Evolutionary conservation across 805 yeast genomes (phyloP), one percentile per base, ranked within the genome.

Genomic region (Candida dendrica): DNA sequence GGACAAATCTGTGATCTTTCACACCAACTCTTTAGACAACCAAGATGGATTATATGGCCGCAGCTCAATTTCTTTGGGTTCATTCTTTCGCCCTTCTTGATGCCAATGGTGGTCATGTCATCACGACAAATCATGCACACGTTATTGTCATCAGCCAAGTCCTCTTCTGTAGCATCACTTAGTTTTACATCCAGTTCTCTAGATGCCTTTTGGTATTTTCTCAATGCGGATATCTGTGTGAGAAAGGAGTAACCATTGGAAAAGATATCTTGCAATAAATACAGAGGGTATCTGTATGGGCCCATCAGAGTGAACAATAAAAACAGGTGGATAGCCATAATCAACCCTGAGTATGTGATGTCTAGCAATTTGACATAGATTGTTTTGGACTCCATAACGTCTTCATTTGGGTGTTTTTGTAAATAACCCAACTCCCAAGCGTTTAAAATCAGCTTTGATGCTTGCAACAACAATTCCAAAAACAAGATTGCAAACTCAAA

Each of bases 1-100:
- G 98, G 98, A 65, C 98, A 93, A n/a, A 78, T 76, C 51, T 83
- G 91, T 0, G 96, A 87, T 49, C 95, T 74, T 56, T 86, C 95
- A 51, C 93, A 69, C 98, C 98, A 93, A 50, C 84, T 82, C 55
- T 87, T 84, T 47, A 93, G 71, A 60, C 98, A 93, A 4, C 93
- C 90, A 63, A 84, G 66, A 59, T 93, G 98, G 43, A 91, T 70
- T 38, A 87, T 81, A 61, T 93, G 98, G 20, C 87, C 84, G 68
- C 98, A 93, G 1, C 68, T 71, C 38, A 93, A 68, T 55, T 74
- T 83, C 60, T 87, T 88, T 4, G 98, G 96, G 38, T 64, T 68
- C 36, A 64, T 63, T 42, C 84, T 68, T 43, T 65, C 65, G 52
- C 52, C 66, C 52, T 44, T 60, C 9, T 38, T 45, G 3, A 54